A percentile compares a stretch with the other conserved stretches of the same genome.
These are phyloP conservation scores for Diaporthe sp. DNA, from an alignment of 2,329 filamentous ascomycete genomes.

Conservation along the genomic window DNA sequence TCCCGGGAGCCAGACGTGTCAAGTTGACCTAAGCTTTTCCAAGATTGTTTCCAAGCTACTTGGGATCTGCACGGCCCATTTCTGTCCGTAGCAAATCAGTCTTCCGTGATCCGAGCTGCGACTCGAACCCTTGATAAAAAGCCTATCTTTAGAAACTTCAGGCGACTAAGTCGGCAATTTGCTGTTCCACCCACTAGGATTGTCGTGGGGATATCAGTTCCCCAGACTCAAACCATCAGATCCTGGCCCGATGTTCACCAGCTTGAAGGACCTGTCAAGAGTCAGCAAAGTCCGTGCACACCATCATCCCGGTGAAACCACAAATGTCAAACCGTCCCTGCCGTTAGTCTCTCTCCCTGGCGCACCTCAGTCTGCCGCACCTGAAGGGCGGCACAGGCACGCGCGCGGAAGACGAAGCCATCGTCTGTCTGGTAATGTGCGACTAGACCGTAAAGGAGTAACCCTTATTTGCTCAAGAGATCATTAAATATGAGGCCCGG, in stretches of 20 bases:
- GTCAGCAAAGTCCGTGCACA: slow-evolving; percentile 6
- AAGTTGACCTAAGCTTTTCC: slow-evolving; percentile 8
- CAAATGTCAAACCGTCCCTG: neutral
- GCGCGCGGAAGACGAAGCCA: neutral
- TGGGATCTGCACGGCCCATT: slow-evolving; percentile 11
- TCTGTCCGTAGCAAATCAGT: neutral
- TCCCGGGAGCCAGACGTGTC: neutral
- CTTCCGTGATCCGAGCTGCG: slow-evolving; percentile 19
- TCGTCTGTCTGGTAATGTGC: neutral
- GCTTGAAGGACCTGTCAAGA: neutral
- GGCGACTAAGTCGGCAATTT: neutral
- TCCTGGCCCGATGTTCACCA: neutral
- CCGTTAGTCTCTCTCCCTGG: neutral
- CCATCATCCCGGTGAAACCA: neutral
- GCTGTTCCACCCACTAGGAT: neutral
- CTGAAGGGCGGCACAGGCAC: neutral
- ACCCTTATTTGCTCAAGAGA: neutral
- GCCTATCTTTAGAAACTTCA: slow-evolving; percentile 2
- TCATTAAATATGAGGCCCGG: neutral
- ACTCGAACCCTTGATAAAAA: neutral
- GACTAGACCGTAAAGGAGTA: neutral
- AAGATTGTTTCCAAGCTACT: slow-evolving; percentile 19
- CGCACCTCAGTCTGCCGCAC: neutral
- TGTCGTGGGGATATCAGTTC: neutral
- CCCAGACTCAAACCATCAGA: neutral